Base-by-base conservation (phyloP, 192 early-diverging fungal genomes). In the Backusella parvicylindrica region DNA sequence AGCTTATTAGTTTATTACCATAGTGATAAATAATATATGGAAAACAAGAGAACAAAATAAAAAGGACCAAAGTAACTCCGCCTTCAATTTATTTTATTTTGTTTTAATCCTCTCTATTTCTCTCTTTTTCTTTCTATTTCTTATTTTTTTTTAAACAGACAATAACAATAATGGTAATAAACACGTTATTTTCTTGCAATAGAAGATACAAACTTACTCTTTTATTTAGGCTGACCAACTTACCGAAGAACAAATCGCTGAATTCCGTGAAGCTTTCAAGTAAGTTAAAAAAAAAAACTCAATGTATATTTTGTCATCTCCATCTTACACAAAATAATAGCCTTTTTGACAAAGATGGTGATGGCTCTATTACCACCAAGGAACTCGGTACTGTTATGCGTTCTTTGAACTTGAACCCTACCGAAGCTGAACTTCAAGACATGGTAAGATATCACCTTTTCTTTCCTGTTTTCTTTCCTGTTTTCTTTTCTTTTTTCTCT, bases 321-420 rank as follows among this genome's bases (percentile, higher is more conserved):
- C 8, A 50, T 50, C 23, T 30, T 71, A 23, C 47, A 43, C 56
- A 41, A 35, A 31, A 36, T 23, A 23, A 18, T 84, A 86, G 91
- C 28, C 83, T 98, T 49, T 99, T 99, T 81, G 96, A 97, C 86
- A 96, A 95, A 89, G 90, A 98, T 86, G 90, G 88, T 79, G 94
- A 98, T 85, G 95, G 95, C 79, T 89, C 86, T 74, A 97, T 99
- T 84, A 94, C 92, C 79, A 89, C 89, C 81, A 91, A 91, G 75
- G 96, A 99, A 86, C 92, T 98, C 68, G 94, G 94, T 77, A 94
- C 90, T 43, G 95, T 97, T 66, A 94, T 98, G 92, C 91, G 94
- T 68, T 93, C 94, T 35, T 84, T 98, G 50, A 92, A 91, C 78
- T 91, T 94, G 84, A 96, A 97, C 86, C 95, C 96, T 33, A 96